phyloP scores from a whole-genome alignment of 1,139 yeast genomes.

The Torulaspora pretoriensis region DNA sequence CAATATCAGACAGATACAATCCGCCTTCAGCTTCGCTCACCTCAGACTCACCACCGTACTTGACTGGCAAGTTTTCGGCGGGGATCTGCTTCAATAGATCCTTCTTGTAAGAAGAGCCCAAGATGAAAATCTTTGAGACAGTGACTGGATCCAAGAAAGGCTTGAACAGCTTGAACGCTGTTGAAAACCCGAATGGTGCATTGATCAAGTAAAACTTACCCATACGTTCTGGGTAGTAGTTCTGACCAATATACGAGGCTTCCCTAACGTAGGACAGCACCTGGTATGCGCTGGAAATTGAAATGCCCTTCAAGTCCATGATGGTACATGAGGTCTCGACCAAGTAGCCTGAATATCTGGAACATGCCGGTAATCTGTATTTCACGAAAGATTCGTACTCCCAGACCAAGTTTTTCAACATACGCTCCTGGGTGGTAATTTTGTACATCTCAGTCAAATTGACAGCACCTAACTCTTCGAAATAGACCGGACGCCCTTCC shows the following conservation, averaged over 20 bases:
- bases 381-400: constrained; percentile 88
- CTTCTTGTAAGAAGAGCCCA: constrained; percentile 72
- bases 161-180: constrained; percentile 86
- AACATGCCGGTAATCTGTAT: constrained; percentile 89
- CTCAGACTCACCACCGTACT: constrained; percentile 80
- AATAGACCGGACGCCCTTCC: constrained; percentile 94
- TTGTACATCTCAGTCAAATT: constrained; percentile 88
- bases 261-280: constrained; percentile 86
- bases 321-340: constrained; percentile 96
- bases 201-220: constrained; percentile 94
- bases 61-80: constrained; percentile 81
- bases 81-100: constrained; percentile 92
- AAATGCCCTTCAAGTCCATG: constrained; percentile 90
- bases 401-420: constrained; percentile 95
- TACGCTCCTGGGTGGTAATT: constrained; percentile 90
- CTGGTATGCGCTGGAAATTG: constrained; percentile 75
- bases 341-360: constrained; percentile 70
- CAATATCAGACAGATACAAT: constrained; percentile 80
- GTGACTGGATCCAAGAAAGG: constrained; percentile 97
- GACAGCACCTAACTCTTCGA: constrained; percentile 89
- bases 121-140: constrained; percentile 88
- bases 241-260: constrained; percentile 92
- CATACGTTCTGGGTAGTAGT: constrained; percentile 99
- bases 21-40: constrained; percentile 68
- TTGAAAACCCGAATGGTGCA: constrained; percentile 95